These are phyloP conservation scores for Tilletia setariae DNA, from an alignment of 1,284 basidiomycete species.

Conservation along the genomic window DNA sequence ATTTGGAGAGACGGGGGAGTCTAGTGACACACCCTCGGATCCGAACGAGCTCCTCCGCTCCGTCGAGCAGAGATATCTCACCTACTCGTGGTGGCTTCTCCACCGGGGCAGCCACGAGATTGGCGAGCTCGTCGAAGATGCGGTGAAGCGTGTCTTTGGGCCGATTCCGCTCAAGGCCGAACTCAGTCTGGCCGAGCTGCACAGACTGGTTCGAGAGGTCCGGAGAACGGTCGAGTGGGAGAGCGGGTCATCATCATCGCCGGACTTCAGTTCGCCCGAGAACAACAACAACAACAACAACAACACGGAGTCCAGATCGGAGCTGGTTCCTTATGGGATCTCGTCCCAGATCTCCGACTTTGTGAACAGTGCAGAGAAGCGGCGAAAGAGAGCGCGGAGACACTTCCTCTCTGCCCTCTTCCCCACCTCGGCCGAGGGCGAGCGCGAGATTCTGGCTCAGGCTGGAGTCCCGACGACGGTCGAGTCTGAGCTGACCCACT, in stretches of 20 bases:
- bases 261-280: no score
- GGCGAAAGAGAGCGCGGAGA: slow-evolving; percentile 16
- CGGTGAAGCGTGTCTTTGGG: slow-evolving; percentile 75
- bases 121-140: slow-evolving; percentile 67
- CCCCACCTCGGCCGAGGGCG: slow-evolving; percentile 36
- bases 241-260: not conserved
- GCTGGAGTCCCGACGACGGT: slow-evolving; percentile 40
- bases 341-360: slow-evolving; percentile 1
- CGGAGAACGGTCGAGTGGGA: slow-evolving; percentile 66
- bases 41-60: slow-evolving; percentile 12
- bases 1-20: not conserved
- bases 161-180: slow-evolving; percentile 76
- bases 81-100: slow-evolving; percentile 84
- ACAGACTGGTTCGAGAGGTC: slow-evolving; percentile 67
- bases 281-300: no score
- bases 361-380: not conserved
- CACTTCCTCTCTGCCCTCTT: slow-evolving; percentile 54
- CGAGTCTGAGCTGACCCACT: slow-evolving; percentile 11
- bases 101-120: slow-evolving; percentile 84
- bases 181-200: slow-evolving; percentile 67
- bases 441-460: slow-evolving; percentile 38
- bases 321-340: not conserved
- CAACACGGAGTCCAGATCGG: not conserved
- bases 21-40: not conserved
- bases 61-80: slow-evolving; percentile 61